Evolutionary conservation across 2,329 filamentous ascomycete species (phyloP), one percentile per base, ranked within the genome.

Genomic region (Aspergillus udagawae): DNA sequence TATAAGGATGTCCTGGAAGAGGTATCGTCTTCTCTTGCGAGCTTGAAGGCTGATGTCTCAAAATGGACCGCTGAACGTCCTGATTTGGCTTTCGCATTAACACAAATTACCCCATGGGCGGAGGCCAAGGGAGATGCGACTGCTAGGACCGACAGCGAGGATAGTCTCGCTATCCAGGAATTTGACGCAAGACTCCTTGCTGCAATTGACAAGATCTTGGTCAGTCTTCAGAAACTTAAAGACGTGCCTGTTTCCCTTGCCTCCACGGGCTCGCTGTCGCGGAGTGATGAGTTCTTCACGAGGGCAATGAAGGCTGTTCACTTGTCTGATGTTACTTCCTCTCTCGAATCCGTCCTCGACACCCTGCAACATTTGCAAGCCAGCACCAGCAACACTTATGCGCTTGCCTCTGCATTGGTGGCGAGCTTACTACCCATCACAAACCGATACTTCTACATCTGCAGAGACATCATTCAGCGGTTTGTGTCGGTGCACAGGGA

Each of bases 171-270:
- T 51, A 58, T 79, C 23, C 67, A 80, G 20, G 69, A 74, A 0
- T 82, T 92, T 48, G 83, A 86, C 45, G 74, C 80, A 14, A 77
- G 80, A 3, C 73, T 91, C 1, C 83, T 90, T 41, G 82, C 75
- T 1, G 78, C 89, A n/a, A 83, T 88, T 49, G 90, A 96, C 72
- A 84, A 85, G 51, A 83, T 93, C 28, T 84, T 97, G 1, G 88
- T 93, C 38, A 87, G 89, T 1, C 81, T 96, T 50, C 91, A 97
- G 71, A 85, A 87, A 2, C 75, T 85, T 8, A 73, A 77, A 10
- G 77, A 78, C 3, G 75, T 87, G 1, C 86, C 88, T 1, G 70
- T 74, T 4, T 83, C 86, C 1, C 78, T 79, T 1, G 86, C 90
- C 35, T 84, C 88, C 47, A 66, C 79, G 1, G 79, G 81, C 2